These are phyloP conservation scores for Halophytophthora polymorphica DNA, from an alignment of 352 stramenopile genomes.

Conservation along the genomic window DNA sequence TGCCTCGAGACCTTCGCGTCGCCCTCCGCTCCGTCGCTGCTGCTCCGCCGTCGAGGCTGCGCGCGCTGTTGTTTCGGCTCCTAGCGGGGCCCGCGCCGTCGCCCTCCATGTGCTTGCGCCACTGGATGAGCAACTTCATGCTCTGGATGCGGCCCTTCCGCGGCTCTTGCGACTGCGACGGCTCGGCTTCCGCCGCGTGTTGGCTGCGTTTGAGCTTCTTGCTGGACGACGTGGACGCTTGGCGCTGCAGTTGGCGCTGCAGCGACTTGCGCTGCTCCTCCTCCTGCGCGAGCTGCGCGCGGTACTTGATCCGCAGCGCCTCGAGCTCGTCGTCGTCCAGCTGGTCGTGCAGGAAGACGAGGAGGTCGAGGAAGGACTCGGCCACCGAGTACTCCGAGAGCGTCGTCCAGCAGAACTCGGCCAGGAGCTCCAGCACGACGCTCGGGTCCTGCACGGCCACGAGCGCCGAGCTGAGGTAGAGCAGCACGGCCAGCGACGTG, in stretches of 20 bases:
- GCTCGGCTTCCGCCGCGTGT: slow-evolving; percentile 14
- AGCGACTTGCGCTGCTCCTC: slow-evolving; percentile 53
- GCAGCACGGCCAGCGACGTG: slow-evolving; percentile 64
- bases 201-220: slow-evolving; percentile 27
- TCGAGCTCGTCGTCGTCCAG: slow-evolving; percentile 58
- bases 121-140: slow-evolving; percentile 75
- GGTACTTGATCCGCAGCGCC: slow-evolving; percentile 49
- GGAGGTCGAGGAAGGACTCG: slow-evolving; percentile 71
- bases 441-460: slow-evolving; percentile 73
- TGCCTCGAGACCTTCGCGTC: slow-evolving; percentile 12
- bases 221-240: slow-evolving; percentile 19
- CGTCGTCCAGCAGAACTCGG: slow-evolving; percentile 75
- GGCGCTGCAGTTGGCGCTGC: slow-evolving; percentile 43
- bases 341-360: slow-evolving; percentile 67
- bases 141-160: slow-evolving; percentile 50
- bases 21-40: slow-evolving; percentile 5
- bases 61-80: slow-evolving; percentile 21
- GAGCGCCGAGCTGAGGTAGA: slow-evolving; percentile 70
- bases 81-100: slow-evolving; percentile 7
- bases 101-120: slow-evolving; percentile 42
- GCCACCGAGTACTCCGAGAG: slow-evolving; percentile 67
- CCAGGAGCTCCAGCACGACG: slow-evolving; percentile 72
- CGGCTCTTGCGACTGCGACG: slow-evolving; percentile 19
- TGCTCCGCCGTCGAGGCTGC: slow-evolving; percentile 14
- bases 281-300: slow-evolving; percentile 55